phyloP scores from a whole-genome alignment of 805 yeast species.

The Brettanomyces naardenensis region DNA sequence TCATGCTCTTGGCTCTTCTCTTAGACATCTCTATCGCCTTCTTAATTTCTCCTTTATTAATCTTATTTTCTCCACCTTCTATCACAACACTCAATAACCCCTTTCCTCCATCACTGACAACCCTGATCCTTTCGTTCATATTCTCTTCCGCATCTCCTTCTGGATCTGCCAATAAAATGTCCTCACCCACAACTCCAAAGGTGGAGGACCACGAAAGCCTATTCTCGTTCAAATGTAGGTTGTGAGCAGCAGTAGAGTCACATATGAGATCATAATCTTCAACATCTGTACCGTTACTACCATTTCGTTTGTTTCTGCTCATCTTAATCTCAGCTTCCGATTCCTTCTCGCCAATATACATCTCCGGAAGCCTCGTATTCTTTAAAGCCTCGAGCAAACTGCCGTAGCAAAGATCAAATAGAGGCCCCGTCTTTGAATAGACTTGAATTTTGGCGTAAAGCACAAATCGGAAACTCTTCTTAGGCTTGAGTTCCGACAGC shows the following conservation, averaged over 20 bases:
- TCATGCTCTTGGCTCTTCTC: slow-evolving; percentile 35
- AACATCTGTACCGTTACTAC: slow-evolving; percentile 15
- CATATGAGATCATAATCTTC: slow-evolving; percentile 49
- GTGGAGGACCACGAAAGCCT: slow-evolving; percentile 40
- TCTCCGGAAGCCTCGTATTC: slow-evolving; percentile 54
- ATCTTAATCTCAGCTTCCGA: slow-evolving; percentile 28
- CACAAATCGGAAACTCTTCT: slow-evolving; percentile 45
- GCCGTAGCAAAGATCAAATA: slow-evolving; percentile 69
- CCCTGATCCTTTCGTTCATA: slow-evolving; percentile 43
- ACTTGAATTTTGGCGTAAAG: slow-evolving; percentile 69
- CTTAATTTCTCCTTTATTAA: slow-evolving; percentile 37
- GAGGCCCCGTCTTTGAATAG: slow-evolving; percentile 75
- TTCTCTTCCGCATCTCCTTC: slow-evolving; percentile 85
- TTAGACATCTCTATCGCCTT: slow-evolving; percentile 41
- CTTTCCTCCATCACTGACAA: slow-evolving; percentile 28
- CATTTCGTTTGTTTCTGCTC: slow-evolving; percentile 27
- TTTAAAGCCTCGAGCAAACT: slow-evolving; percentile 57
- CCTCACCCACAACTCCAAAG: slow-evolving; percentile 50
- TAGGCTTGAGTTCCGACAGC: slow-evolving; percentile 25
- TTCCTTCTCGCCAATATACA: slow-evolving; percentile 58
- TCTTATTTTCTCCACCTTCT: slow-evolving; percentile 28
- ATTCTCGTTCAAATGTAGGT: slow-evolving; percentile 31
- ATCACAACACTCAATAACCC: slow-evolving; percentile 37
- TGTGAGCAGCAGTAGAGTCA: slow-evolving; percentile 35
- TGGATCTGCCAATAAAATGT: slow-evolving; percentile 57